Conservation (phyloP, 768 basidiomycete genomes). For the Russula griseocarnosa region DNA sequence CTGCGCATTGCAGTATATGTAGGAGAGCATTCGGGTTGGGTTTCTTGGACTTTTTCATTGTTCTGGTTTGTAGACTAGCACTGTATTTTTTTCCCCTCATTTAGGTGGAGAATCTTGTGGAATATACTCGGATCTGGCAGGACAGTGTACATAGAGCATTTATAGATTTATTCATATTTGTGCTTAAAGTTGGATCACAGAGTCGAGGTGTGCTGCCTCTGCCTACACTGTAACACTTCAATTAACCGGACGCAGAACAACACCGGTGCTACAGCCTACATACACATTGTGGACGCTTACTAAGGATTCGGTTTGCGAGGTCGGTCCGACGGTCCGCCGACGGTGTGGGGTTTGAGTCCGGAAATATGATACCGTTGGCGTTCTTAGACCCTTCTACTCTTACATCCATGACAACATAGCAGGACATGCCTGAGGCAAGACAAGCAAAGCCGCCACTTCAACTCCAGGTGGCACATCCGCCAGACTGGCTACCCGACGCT, state of each 20-base stretch:
- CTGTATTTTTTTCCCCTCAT: not conserved
- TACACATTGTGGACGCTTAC: too few relatives aligned
- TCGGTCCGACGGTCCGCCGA: not conserved
- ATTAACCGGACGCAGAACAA: too few relatives aligned
- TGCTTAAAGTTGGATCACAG: not conserved
- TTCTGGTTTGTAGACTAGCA: not conserved
- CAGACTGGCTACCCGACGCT: constrained; percentile 65
- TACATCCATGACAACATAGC: constrained; percentile 10
- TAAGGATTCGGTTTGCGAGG: not conserved
- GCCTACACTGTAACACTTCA: too few relatives aligned
- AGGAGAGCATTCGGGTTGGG: not conserved
- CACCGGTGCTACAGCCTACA: too few relatives aligned
- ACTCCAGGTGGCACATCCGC: constrained; percentile 64
- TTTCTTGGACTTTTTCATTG: not conserved
- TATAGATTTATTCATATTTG: not conserved
- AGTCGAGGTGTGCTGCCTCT: too few relatives aligned
- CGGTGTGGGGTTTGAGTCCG: not conserved
- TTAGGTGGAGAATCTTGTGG: not conserved
- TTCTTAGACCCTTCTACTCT: not conserved
- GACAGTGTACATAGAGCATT: not conserved
- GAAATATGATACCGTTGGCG: not conserved
- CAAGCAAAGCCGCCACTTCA: constrained; percentile 38
- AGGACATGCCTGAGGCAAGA: constrained; percentile 22
- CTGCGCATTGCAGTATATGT: not conserved
- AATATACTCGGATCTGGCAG: not conserved